These are phyloP conservation scores for Schizophyllum amplum DNA, from an alignment of 1,284 basidiomycete species.

Conservation along the genomic window DNA sequence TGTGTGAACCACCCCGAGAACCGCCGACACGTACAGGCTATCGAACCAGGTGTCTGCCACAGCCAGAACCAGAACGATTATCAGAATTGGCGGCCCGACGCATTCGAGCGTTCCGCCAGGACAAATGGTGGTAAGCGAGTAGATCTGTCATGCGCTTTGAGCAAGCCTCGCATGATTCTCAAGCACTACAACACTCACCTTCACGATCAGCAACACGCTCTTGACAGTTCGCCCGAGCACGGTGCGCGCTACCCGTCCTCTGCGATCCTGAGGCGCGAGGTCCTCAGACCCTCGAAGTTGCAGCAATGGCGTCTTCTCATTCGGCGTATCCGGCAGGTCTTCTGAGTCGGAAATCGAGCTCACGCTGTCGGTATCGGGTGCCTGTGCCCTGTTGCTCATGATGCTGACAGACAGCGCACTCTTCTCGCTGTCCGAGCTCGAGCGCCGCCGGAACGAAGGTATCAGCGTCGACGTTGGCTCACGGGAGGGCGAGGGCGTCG, in stretches of 20 bases:
- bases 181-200: conserved; percentile 27
- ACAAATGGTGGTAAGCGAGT: conserved; percentile 4
- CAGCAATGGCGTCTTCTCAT: not conserved
- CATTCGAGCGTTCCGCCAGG: conserved; percentile 1
- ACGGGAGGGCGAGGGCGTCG: not conserved
- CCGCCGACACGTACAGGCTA: conserved; percentile 7
- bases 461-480: not conserved
- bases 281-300: not conserved
- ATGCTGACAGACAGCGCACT: not conserved
- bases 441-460: not conserved
- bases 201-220: conserved; percentile 34
- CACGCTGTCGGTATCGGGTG: not conserved
- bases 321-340: not conserved
- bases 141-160: conserved; percentile 2
- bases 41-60: conserved; percentile 14
- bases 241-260: not conserved
- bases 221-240: conserved; percentile 22
- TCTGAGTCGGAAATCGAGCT: not conserved
- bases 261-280: not conserved
- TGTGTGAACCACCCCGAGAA: conserved; percentile 9
- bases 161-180: too few species aligned
- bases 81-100: not conserved
- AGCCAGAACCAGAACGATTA: conserved; percentile 3
- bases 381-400: not conserved
- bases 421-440: not conserved